Percentiles rank a stretch among this genome's conserved stretches.
Conservation (phyloP, 2,329 filamentous ascomycete species). For the Rasamsonia emersonii region DNA sequence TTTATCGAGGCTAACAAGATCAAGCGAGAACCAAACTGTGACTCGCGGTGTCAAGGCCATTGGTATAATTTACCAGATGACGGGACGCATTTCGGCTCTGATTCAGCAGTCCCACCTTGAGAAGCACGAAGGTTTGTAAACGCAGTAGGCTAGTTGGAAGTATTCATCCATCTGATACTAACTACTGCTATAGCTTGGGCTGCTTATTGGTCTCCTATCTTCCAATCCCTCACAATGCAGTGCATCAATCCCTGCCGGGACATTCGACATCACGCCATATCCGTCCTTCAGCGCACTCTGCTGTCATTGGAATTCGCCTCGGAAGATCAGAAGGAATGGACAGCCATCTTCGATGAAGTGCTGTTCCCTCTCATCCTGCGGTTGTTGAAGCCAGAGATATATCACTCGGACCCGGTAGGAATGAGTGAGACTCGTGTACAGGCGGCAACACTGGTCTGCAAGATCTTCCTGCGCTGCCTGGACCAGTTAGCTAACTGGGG, state of each 20-base stretch:
- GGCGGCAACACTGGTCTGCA: slow-evolving; percentile 82
- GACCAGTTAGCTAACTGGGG: slow-evolving; percentile 77
- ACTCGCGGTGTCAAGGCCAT: slow-evolving; percentile 73
- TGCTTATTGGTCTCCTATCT: slow-evolving; percentile 94
- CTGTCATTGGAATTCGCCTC: slow-evolving; percentile 76
- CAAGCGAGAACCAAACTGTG: slow-evolving; percentile 62
- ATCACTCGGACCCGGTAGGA: slow-evolving; percentile 77
- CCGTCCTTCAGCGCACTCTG: slow-evolving; percentile 74
- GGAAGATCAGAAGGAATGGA: slow-evolving; percentile 85
- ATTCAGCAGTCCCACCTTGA: slow-evolving; percentile 93
- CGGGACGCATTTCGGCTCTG: slow-evolving; percentile 68
- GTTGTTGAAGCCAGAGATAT: slow-evolving; percentile 88
- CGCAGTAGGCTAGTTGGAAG: background rate
- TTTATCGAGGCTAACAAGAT: slow-evolving; percentile 5
- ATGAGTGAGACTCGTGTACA: slow-evolving; percentile 96
- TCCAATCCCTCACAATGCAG: slow-evolving; percentile 78
- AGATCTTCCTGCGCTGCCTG: slow-evolving; percentile 90
- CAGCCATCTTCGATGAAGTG: slow-evolving; percentile 86
- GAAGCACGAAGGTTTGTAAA: slow-evolving; percentile 60
- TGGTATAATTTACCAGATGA: slow-evolving; percentile 72
- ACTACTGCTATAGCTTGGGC: slow-evolving; percentile 67
- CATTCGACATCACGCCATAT: slow-evolving; percentile 80
- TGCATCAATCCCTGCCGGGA: slow-evolving; percentile 92
- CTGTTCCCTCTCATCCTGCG: slow-evolving; percentile 83
- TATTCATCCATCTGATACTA: slow-evolving; percentile 8